Base-by-base conservation (phyloP, 139 green algal genomes). In the Tetraselmis striata region DNA sequence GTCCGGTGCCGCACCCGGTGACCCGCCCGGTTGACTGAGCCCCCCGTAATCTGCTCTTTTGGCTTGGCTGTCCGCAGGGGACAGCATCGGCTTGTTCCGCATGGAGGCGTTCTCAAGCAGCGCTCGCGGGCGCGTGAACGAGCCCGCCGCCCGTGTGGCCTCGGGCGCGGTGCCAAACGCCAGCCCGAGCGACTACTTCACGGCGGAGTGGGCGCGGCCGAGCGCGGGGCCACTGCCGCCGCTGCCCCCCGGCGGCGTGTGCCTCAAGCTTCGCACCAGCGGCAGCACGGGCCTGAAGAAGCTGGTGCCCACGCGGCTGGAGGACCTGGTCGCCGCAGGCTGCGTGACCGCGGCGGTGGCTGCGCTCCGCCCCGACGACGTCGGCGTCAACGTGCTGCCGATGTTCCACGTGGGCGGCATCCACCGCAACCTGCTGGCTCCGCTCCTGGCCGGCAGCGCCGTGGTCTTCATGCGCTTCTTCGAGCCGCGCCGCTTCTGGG, bases 331-430 rank as follows among this genome's bases (percentile, higher is more conserved):
- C 45, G 45, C 18, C 45, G 45, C 45, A 25, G 45, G 11, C 11
- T 67, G 45, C 45, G 5, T 5, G 11, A 67, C 45, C 18, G 5
- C 45, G 45, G 18, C 45, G 45, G 45, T 67, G 45, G 45, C 45
- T 18, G 45, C 11, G 11, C 45, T 67, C 5, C 5, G 45, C 45
- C 11, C 45, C 45, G 18, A 67, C 18, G 45, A 67, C 18, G 45
- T 67, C 45, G 45, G 45, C 45, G 18, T 67, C 45, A 67, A 67
- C 45, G 45, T 67, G 45, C 45, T 97, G 93, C 95, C 95, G 0
- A 89, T 98, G 0, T 98, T 98, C 89, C 95, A 98, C 88, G 93
- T 98, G 77, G 93, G 97, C 79, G 95, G 95, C 24, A 87, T 98
- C 45, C 26, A 95, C 97, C 88, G 90, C 88, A 67, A 90, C 28